A percentile compares a stretch with the other conserved stretches of the same genome.
Conservation (phyloP, 1,284 basidiomycete species). For the Stygiomarasmius scandens region DNA sequence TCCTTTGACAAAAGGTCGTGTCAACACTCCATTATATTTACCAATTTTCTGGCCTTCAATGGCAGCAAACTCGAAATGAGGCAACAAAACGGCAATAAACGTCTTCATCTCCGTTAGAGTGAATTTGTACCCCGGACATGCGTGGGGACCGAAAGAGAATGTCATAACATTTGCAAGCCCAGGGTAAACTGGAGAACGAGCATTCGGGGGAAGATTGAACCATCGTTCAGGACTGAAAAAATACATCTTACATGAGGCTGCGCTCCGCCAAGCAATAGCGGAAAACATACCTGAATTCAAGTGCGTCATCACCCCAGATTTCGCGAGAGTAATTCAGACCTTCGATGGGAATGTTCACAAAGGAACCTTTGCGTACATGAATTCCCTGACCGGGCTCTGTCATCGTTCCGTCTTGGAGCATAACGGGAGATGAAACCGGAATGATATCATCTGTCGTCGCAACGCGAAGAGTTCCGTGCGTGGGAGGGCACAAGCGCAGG, state of each 20-base stretch:
- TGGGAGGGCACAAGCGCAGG: slow-evolving; percentile 51
- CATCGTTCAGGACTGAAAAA: slow-evolving; percentile 51
- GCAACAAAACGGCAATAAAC: slow-evolving; percentile 47
- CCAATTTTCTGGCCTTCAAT: slow-evolving; percentile 40
- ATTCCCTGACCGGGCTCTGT: slow-evolving; percentile 35
- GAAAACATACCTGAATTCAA: slow-evolving; percentile 48
- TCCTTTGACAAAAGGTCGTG: slow-evolving; percentile 46
- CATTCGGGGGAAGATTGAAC: slow-evolving; percentile 40
- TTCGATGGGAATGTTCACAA: slow-evolving; percentile 59
- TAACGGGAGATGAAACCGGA: slow-evolving; percentile 50
- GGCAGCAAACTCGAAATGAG: slow-evolving; percentile 46
- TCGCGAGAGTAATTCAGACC: slow-evolving; percentile 51
- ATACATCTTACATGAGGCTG: slow-evolving; percentile 2
- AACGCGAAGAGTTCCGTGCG: slow-evolving; percentile 55
- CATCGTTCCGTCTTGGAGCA: slow-evolving; percentile 45
- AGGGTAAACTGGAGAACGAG: slow-evolving; percentile 38
- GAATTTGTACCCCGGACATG: slow-evolving; percentile 51
- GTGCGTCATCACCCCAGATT: slow-evolving; percentile 55
- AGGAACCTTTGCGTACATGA: slow-evolving; percentile 51
- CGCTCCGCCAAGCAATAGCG: slow-evolving; percentile 1
- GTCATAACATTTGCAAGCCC: slow-evolving; percentile 55
- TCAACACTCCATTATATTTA: slow-evolving; percentile 50
- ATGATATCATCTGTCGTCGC: slow-evolving; percentile 53
- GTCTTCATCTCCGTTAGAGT: slow-evolving; percentile 49
- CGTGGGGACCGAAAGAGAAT: slow-evolving; percentile 53